Evolutionary conservation across 106 monocot species (phyloP).

Genomic region (Dendrobium huoshanense): DNA sequence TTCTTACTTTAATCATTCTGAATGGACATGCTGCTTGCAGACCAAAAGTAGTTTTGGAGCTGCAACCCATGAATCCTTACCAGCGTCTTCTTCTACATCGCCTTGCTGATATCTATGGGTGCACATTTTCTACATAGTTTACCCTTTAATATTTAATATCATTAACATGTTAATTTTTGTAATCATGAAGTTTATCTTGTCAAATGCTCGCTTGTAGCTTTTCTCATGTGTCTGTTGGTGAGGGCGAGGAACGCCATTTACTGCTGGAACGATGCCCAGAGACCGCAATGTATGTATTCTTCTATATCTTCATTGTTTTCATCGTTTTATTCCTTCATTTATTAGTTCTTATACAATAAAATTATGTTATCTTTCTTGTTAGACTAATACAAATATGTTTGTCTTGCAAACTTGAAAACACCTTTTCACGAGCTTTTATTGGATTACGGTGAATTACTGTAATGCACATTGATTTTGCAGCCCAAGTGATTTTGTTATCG

Average conservation of each 20-base stretch:
- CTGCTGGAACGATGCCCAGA: constrained; percentile 65
- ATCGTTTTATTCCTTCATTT: neutral
- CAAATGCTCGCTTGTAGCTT: constrained; percentile 33
- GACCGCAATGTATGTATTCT: constrained; percentile 70
- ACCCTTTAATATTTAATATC: neutral
- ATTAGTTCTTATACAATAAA: neutral
- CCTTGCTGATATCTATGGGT: constrained; percentile 94
- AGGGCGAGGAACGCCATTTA: constrained; percentile 87
- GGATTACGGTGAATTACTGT: no score
- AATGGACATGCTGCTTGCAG: constrained; percentile 18
- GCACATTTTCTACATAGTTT: constrained; percentile 5
- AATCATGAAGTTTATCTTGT: neutral
- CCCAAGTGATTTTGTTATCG: no score
- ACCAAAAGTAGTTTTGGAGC: constrained; percentile 51
- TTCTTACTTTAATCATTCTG: neutral
- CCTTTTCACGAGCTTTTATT: neutral
- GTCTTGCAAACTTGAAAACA: neutral
- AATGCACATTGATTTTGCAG: no score
- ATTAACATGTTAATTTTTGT: neutral
- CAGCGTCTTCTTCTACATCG: constrained; percentile 85
- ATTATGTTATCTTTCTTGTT: neutral
- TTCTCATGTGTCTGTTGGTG: constrained; percentile 93
- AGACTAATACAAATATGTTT: neutral
- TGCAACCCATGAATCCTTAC: constrained; percentile 74
- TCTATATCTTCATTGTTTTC: neutral